A percentile compares a stretch with the other conserved stretches of the same genome.
These are phyloP conservation scores for Ustilago vetiveriae DNA, from an alignment of 1,284 basidiomycete genomes.

Conservation along the genomic window DNA sequence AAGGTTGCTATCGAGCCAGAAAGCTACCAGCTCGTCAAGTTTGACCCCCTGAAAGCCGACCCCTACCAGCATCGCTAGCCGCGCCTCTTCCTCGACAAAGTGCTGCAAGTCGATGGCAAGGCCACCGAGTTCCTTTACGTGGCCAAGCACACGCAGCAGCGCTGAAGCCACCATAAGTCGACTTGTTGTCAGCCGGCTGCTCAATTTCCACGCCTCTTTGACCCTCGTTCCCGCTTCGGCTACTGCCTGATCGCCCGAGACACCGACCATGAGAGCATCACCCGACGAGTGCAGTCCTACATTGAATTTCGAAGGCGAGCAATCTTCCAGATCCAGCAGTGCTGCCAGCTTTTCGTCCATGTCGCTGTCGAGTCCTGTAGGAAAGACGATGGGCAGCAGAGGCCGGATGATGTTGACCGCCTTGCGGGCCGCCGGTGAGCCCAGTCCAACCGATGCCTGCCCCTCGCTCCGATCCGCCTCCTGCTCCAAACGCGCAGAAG, in stretches of 20 bases:
- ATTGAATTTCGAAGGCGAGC: not conserved
- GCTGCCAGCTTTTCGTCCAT: constrained; percentile 30
- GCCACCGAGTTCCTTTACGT: constrained; percentile 20
- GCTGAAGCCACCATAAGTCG: constrained; percentile 26
- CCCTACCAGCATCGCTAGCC: constrained; percentile 14
- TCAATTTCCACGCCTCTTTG: constrained; percentile 28
- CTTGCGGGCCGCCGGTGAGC: constrained; percentile 41
- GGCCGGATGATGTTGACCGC: constrained; percentile 52
- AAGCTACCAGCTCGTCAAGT: constrained; percentile 76
- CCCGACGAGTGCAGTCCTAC: constrained; percentile 29
- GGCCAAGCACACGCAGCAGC: constrained; percentile 28
- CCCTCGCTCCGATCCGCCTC: constrained; percentile 3
- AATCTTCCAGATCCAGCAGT: constrained; percentile 25
- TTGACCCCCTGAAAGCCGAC: constrained; percentile 70
- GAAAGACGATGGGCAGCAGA: constrained; percentile 50
- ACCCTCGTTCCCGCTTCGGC: not conserved
- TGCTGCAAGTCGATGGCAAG: constrained; percentile 17
- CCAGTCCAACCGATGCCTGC: constrained; percentile 10
- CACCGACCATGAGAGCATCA: constrained; percentile 33
- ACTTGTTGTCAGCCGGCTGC: constrained; percentile 29
- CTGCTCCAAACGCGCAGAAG: constrained; percentile 12
- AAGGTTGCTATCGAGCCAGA: constrained; percentile 53
- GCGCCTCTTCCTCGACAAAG: constrained; percentile 25
- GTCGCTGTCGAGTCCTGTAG: constrained; percentile 28
- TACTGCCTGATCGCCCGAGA: not conserved